These are phyloP conservation scores for Penicillium psychrofluorescens DNA, from an alignment of 495 filamentous ascomycete species.

Conservation along the genomic window DNA sequence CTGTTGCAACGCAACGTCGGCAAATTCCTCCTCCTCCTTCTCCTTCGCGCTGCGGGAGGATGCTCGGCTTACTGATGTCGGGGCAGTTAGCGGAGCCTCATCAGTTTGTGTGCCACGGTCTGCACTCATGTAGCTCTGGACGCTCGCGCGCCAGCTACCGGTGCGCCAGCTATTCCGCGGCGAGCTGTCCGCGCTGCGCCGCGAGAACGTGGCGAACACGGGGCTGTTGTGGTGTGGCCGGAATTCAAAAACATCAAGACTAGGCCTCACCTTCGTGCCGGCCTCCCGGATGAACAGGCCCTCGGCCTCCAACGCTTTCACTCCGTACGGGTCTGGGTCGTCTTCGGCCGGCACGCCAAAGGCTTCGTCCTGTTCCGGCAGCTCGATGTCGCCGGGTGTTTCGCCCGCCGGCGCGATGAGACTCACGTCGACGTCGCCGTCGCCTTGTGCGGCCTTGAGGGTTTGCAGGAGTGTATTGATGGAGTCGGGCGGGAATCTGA, in stretches of 20 bases:
- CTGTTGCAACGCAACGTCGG: conserved; percentile 24
- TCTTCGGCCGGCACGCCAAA: conserved; percentile 72
- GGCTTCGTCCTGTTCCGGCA: conserved; percentile 33
- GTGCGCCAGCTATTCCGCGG: conserved; percentile 54
- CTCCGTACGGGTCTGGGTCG: conserved; percentile 83
- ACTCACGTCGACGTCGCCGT: conserved; percentile 58
- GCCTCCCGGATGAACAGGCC: conserved; percentile 85
- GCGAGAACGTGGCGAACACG: conserved; percentile 58
- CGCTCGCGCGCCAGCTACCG: conserved; percentile 61
- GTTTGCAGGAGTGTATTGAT: conserved; percentile 66
- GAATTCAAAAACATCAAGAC: conserved; percentile 72
- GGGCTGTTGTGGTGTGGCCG: conserved; percentile 70
- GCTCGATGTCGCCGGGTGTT: conserved; percentile 65
- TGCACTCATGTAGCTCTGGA: conserved; percentile 47
- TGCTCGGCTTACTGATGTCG: conserved; percentile 32
- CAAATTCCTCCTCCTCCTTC: too few relatives aligned
- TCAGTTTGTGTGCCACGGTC: conserved; percentile 54
- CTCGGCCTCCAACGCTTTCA: conserved; percentile 74
- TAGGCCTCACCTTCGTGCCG: conserved; percentile 59
- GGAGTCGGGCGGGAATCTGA: conserved; percentile 55
- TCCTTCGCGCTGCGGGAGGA: conserved; percentile 38
- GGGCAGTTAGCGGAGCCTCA: conserved; percentile 41
- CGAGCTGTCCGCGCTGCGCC: conserved; percentile 60
- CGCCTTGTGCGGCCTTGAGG: conserved; percentile 78
- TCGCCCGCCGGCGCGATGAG: conserved; percentile 48